Conservation (phyloP, 1,284 basidiomycete genomes). For the Naganishia albida region DNA sequence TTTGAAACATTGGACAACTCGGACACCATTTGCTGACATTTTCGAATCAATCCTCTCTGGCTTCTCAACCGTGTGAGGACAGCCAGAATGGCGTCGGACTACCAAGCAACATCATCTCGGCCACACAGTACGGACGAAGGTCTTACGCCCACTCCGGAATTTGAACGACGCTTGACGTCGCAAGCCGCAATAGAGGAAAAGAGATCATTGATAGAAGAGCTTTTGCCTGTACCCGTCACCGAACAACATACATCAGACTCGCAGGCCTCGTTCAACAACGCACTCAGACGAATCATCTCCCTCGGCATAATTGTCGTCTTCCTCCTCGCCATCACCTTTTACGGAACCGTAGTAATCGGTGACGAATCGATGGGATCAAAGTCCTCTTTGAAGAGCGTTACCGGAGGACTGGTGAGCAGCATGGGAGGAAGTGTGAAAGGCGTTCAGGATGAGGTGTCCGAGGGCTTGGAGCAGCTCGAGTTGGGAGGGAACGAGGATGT, state of each 20-base stretch:
- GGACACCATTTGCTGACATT: too few relatives aligned
- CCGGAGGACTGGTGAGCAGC: slow-evolving; percentile 36
- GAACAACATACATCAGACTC: background rate
- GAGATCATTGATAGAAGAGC: slow-evolving; percentile 44
- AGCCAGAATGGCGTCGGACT: too few relatives aligned
- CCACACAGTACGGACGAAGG: too few relatives aligned
- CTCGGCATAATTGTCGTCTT: slow-evolving; percentile 49
- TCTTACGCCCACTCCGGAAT: too few relatives aligned
- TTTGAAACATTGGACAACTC: too few relatives aligned
- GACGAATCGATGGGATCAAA: background rate
- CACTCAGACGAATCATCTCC: slow-evolving; percentile 41
- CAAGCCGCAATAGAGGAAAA: slow-evolving; percentile 17
- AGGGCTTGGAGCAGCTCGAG: slow-evolving; percentile 30
- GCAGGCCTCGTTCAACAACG: slow-evolving; percentile 26
- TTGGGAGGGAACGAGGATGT: slow-evolving; percentile 2
- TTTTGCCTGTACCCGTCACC: slow-evolving; percentile 40
- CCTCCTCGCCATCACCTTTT: slow-evolving; percentile 43
- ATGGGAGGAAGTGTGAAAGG: slow-evolving; percentile 38
- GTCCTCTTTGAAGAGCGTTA: slow-evolving; percentile 5
- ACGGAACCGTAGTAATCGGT: slow-evolving; percentile 37
- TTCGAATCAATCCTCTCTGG: too few relatives aligned
- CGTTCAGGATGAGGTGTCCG: slow-evolving; percentile 33
- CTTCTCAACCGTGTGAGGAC: too few relatives aligned
- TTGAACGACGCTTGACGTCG: too few relatives aligned
- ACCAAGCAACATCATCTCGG: too few relatives aligned